phyloP scores from a whole-genome alignment of 2,329 filamentous ascomycete species.

The Pseudogymnoascus sp. region DNA sequence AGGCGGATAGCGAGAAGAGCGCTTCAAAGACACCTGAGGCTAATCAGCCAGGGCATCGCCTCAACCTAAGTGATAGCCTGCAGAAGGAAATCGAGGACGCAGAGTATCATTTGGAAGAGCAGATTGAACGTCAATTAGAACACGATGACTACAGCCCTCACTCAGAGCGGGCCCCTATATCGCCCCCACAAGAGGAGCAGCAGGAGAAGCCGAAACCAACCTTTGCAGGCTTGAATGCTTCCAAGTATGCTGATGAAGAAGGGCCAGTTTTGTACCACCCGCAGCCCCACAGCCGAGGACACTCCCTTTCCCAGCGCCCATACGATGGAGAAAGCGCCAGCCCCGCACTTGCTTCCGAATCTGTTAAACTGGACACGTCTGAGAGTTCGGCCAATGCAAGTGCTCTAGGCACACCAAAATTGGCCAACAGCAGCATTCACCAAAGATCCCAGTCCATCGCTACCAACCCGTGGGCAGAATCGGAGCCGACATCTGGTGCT shows the following conservation, averaged over 20 bases:
- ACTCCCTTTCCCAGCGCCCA: constrained; percentile 61
- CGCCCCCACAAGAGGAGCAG: constrained; percentile 15
- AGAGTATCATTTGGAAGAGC: constrained; percentile 76
- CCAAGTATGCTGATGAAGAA: constrained; percentile 45
- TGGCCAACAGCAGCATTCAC: constrained; percentile 41
- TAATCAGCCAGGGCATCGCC: constrained; percentile 47
- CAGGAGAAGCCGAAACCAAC: constrained; percentile 16
- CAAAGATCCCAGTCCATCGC: constrained; percentile 46
- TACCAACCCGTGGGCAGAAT: constrained; percentile 58
- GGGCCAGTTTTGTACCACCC: constrained; percentile 60
- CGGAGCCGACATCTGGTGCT: constrained; percentile 33
- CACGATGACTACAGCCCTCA: constrained; percentile 70
- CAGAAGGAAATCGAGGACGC: constrained; percentile 80
- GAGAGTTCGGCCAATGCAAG: constrained; percentile 70
- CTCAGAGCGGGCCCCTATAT: constrained; percentile 24
- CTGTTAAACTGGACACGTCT: constrained; percentile 41
- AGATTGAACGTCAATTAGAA: constrained; percentile 69
- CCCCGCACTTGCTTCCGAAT: constrained; percentile 23
- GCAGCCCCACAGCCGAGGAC: constrained; percentile 64
- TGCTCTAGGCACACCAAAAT: constrained; percentile 57
- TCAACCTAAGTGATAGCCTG: constrained; percentile 68
- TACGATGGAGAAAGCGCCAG: constrained; percentile 48
- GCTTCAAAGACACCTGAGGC: constrained; percentile 48
- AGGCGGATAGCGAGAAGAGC: constrained; percentile 58
- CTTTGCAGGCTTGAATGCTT: constrained; percentile 21